Evolutionary conservation across 108 stramenopile genomes (phyloP).

Genomic region (Cyclostephanos invisitatus): DNA sequence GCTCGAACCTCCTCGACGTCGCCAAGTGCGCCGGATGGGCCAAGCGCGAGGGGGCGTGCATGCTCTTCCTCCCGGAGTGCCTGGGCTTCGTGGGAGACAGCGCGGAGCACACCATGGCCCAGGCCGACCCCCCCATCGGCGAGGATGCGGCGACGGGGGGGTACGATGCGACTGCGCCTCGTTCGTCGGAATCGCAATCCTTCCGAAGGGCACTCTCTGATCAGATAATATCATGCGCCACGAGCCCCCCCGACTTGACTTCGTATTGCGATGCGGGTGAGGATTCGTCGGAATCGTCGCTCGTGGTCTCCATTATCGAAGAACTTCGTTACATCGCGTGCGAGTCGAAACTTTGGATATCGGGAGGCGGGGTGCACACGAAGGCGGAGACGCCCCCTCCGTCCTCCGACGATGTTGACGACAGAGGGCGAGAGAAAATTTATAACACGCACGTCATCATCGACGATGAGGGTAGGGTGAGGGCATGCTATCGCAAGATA

Average conservation of each 20-base stretch:
- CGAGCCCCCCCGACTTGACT: constrained; percentile 9
- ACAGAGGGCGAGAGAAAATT: constrained; percentile 46
- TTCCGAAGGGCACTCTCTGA: constrained; percentile 24
- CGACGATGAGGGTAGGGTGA: constrained; percentile 64
- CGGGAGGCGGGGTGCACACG: constrained; percentile 81
- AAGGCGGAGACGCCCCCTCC: constrained; percentile 36
- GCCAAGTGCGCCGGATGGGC: constrained; percentile 76
- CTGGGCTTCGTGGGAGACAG: constrained; percentile 82
- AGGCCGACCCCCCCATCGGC: constrained; percentile 63
- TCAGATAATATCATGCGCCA: constrained; percentile 20
- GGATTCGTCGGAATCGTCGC: background rate
- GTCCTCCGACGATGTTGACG: constrained; percentile 15
- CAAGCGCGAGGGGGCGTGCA: constrained; percentile 50
- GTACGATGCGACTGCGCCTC: background rate
- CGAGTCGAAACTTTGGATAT: constrained; percentile 73
- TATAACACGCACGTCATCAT: constrained; percentile 96
- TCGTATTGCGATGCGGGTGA: background rate
- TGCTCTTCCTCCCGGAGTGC: constrained; percentile 87
- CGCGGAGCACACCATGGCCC: constrained; percentile 60
- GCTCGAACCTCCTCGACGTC: constrained; percentile 63
- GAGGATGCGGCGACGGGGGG: background rate
- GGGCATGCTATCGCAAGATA: constrained; percentile 83
- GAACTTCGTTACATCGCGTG: constrained; percentile 70
- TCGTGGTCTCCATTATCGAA: constrained; percentile 62
- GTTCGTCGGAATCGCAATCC: background rate